Conservation (phyloP, 805 yeast genomes). For the Lachancea cidri region DNA sequence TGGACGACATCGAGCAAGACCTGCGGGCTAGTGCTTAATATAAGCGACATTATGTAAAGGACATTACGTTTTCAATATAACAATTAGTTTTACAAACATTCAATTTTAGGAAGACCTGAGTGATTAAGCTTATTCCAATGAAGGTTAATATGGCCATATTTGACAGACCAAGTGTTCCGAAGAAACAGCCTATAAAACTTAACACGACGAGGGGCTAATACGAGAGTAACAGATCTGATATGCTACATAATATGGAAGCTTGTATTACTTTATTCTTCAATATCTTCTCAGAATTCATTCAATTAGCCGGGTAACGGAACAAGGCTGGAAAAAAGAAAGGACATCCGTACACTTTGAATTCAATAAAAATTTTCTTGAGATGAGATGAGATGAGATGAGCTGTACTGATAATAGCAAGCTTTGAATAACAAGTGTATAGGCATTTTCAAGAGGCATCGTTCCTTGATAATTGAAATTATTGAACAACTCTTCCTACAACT, state of each 20-base stretch:
- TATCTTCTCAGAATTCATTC: too few species aligned
- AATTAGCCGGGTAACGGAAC: too few species aligned
- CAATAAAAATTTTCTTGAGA: slow-evolving; percentile 13
- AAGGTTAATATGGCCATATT: too few species aligned
- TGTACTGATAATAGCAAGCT: not conserved
- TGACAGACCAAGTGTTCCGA: too few species aligned
- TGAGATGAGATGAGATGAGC: slow-evolving; percentile 29
- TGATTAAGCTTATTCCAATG: too few species aligned
- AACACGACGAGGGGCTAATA: too few species aligned
- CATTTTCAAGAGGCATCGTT: not conserved
- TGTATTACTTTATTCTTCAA: too few species aligned
- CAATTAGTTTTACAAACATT: not conserved
- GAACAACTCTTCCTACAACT: not conserved
- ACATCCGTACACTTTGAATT: not conserved
- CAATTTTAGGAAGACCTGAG: too few species aligned
- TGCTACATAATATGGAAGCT: too few species aligned
- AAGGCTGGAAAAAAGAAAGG: not conserved
- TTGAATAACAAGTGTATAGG: not conserved
- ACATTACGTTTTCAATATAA: not conserved
- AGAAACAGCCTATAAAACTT: too few species aligned
- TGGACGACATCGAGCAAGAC: slow-evolving; percentile 68
- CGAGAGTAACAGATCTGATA: too few species aligned
- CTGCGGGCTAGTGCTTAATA: slow-evolving; percentile 17
- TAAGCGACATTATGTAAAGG: not conserved
- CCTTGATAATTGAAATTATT: not conserved